These are phyloP conservation scores for Cladorrhinum sp. DNA, from an alignment of 2,329 filamentous ascomycete genomes.

Conservation along the genomic window DNA sequence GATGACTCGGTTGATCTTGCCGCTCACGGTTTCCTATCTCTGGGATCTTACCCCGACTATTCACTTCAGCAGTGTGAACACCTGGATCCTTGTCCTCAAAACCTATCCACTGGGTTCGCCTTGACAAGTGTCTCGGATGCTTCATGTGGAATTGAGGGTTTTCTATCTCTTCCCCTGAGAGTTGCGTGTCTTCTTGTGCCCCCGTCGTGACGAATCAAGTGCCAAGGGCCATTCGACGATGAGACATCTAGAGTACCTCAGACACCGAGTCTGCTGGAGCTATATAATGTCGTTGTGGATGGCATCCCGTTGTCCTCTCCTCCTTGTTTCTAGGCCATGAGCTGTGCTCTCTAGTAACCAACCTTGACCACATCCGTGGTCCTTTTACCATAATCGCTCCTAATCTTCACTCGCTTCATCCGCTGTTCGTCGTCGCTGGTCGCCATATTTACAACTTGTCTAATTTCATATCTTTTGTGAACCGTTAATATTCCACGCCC, in stretches of 20 bases:
- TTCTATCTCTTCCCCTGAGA: background rate
- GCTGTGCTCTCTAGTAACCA: conserved; percentile 35
- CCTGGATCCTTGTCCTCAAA: background rate
- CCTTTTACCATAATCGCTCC: conserved; percentile 26
- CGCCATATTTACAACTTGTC: conserved; percentile 16
- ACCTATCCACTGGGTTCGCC: background rate
- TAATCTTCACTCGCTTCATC: conserved; percentile 27
- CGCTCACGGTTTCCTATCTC: background rate
- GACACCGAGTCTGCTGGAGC: background rate
- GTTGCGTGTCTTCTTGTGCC: background rate
- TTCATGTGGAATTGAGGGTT: background rate
- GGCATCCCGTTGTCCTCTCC: conserved; percentile 8
- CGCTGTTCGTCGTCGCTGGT: conserved; percentile 38
- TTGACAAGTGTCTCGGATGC: conserved; percentile 4
- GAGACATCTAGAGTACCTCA: background rate
- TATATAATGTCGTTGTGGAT: conserved; percentile 33
- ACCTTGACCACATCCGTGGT: background rate
- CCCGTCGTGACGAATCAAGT: background rate
- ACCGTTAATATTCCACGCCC: background rate
- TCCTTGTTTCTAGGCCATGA: conserved; percentile 22
- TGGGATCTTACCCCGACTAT: background rate
- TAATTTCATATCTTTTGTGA: background rate
- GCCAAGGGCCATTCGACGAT: background rate
- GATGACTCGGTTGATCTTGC: conserved; percentile 8
- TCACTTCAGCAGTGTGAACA: background rate